Evolutionary conservation across 441 rosid species (phyloP).

Genomic region (Erysimum cheiri): DNA sequence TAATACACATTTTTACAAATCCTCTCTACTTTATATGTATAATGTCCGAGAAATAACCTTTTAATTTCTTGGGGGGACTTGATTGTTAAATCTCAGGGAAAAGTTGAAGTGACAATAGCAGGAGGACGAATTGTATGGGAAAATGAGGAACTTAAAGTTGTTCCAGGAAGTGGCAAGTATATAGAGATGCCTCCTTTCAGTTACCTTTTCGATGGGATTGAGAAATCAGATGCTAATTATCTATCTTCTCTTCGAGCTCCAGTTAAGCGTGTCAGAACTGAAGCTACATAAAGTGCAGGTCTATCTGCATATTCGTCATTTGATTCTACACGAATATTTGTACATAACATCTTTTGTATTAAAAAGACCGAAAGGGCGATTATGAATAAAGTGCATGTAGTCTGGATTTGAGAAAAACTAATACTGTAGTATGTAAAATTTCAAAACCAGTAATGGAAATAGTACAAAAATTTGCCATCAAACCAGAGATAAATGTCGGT

Average conservation of each 20-base stretch:
- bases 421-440: no score
- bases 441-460: no score
- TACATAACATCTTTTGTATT: not conserved
- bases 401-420: not conserved
- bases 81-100: constrained; percentile 60
- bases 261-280: constrained; percentile 59
- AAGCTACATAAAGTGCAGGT: constrained; percentile 36
- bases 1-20: constrained; percentile 36
- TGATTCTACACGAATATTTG: not conserved
- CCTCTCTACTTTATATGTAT: constrained; percentile 6
- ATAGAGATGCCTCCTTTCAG: constrained; percentile 73
- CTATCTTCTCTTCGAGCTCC: constrained; percentile 80
- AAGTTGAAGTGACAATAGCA: constrained; percentile 88
- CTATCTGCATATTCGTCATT: not conserved
- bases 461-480: no score
- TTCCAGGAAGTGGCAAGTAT: constrained; percentile 74
- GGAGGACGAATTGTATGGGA: constrained; percentile 87
- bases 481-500: no score
- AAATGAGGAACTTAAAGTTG: constrained; percentile 68
- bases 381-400: not conserved
- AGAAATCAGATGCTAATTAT: constrained; percentile 73
- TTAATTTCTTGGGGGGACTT: constrained; percentile 8
- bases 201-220: constrained; percentile 79
- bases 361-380: not conserved
- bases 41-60: not conserved